Percentiles rank a stretch among this genome's conserved stretches.
Conservation (phyloP, 257 asterid species). For the Coffea canephora region DNA sequence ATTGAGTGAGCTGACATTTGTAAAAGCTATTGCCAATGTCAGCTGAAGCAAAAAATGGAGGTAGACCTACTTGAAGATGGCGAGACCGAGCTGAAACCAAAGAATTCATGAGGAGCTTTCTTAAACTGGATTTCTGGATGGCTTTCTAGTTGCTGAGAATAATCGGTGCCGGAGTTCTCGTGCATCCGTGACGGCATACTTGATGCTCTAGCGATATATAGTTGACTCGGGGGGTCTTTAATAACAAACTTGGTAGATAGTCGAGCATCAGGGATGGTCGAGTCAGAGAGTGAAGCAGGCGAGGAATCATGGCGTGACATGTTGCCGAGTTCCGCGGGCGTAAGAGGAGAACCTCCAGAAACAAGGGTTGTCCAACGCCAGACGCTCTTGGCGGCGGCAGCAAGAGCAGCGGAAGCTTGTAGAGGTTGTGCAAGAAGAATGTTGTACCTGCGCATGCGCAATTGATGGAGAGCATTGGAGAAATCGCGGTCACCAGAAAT, state of each 20-base stretch:
- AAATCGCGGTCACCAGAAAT: slow-evolving; percentile 59
- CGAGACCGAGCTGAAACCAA: no score
- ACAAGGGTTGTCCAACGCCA: slow-evolving; percentile 52
- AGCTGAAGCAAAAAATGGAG: no score
- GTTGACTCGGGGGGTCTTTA: slow-evolving; percentile 14
- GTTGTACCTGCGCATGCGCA: slow-evolving; percentile 50
- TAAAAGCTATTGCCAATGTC: no score
- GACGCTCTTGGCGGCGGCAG: slow-evolving; percentile 51
- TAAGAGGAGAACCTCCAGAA: slow-evolving; percentile 38
- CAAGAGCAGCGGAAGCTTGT: slow-evolving; percentile 45
- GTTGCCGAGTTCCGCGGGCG: slow-evolving; percentile 6
- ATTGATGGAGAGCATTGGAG: slow-evolving; percentile 55
- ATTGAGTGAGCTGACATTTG: no score
- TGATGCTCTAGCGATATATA: slow-evolving; percentile 19
- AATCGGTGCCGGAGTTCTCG: slow-evolving; percentile 14
- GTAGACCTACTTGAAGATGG: no score
- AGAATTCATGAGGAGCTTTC: no score
- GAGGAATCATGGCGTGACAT: not conserved
- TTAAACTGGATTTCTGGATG: slow-evolving; percentile 11
- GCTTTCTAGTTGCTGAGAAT: slow-evolving; percentile 26
- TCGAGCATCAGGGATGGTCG: slow-evolving; percentile 15
- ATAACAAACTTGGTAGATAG: slow-evolving; percentile 5
- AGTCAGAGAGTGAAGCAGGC: not conserved
- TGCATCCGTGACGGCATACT: slow-evolving; percentile 23
- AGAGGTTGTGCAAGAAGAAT: slow-evolving; percentile 57